Evolutionary conservation across 164 flowering plant species (phyloP).

Genomic region (Berberis thunbergii): DNA sequence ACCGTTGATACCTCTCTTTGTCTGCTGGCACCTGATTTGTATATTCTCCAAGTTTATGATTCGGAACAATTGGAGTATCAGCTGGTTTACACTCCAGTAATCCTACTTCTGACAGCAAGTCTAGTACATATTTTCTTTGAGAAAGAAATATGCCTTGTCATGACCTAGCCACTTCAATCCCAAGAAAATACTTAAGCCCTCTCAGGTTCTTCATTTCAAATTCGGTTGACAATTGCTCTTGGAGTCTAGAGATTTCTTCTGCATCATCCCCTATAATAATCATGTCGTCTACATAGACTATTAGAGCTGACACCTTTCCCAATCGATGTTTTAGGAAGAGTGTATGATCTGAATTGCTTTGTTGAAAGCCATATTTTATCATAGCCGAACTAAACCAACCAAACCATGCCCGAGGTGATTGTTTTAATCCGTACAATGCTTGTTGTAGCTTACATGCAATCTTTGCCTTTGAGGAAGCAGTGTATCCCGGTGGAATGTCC

Average conservation of each 20-base stretch:
- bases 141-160: not conserved
- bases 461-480: not conserved
- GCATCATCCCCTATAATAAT: conserved; percentile 1
- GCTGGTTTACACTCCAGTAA: not conserved
- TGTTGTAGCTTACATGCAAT: not conserved
- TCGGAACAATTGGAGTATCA: not conserved
- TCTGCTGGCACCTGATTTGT: not conserved
- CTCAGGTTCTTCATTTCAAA: conserved; percentile 1
- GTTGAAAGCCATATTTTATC: not conserved
- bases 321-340: not conserved
- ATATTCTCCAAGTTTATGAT: not conserved
- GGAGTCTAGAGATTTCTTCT: not conserved
- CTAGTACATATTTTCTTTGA: not conserved
- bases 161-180: not conserved
- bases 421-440: not conserved
- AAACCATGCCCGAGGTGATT: conserved; percentile 2
- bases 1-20: not conserved
- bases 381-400: not conserved
- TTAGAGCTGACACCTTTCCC: not conserved
- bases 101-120: not conserved
- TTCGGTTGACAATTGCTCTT: not conserved
- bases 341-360: not conserved
- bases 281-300: not conserved
- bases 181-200: not conserved
- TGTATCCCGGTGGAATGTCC: not conserved